Percentiles rank a stretch among this genome's conserved stretches.
phyloP scores from a whole-genome alignment of 352 stramenopile species.

The Pythium grandisporangium region DNA sequence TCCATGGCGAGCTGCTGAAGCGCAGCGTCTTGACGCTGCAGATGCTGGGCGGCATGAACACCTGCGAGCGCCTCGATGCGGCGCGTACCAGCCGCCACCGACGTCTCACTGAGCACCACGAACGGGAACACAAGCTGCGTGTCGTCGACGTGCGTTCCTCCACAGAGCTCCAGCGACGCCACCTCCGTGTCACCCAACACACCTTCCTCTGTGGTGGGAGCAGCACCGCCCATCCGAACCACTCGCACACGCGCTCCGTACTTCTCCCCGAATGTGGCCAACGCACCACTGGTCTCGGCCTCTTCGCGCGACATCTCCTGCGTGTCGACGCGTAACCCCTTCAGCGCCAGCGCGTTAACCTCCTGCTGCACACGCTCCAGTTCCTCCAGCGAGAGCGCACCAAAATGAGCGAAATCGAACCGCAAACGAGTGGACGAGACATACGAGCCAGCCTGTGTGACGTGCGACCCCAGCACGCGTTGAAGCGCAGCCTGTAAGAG shows the following conservation, averaged over 20 bases:
- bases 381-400: slow-evolving; percentile 45
- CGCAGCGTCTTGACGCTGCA: slow-evolving; percentile 49
- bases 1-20: slow-evolving; percentile 35
- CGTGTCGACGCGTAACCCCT: slow-evolving; percentile 26
- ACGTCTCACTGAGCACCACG: slow-evolving; percentile 65
- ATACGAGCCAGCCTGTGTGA: slow-evolving; percentile 62
- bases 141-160: slow-evolving; percentile 57
- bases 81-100: slow-evolving; percentile 65
- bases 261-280: slow-evolving; percentile 79
- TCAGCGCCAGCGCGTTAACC: slow-evolving; percentile 48
- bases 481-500: slow-evolving; percentile 66
- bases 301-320: slow-evolving; percentile 28
- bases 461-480: slow-evolving; percentile 51
- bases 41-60: slow-evolving; percentile 31
- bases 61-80: slow-evolving; percentile 60
- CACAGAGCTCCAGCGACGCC: slow-evolving; percentile 67
- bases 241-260: slow-evolving; percentile 76
- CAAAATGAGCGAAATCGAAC: slow-evolving; percentile 83
- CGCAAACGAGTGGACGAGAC: slow-evolving; percentile 52
- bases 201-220: no score
- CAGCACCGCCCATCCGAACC: slow-evolving; percentile 48
- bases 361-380: slow-evolving; percentile 40
- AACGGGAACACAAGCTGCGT: slow-evolving; percentile 52
- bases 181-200: no score
- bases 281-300: slow-evolving; percentile 51